phyloP scores from a whole-genome alignment of 345 rosid genomes.

The Corymbia maculata region DNA sequence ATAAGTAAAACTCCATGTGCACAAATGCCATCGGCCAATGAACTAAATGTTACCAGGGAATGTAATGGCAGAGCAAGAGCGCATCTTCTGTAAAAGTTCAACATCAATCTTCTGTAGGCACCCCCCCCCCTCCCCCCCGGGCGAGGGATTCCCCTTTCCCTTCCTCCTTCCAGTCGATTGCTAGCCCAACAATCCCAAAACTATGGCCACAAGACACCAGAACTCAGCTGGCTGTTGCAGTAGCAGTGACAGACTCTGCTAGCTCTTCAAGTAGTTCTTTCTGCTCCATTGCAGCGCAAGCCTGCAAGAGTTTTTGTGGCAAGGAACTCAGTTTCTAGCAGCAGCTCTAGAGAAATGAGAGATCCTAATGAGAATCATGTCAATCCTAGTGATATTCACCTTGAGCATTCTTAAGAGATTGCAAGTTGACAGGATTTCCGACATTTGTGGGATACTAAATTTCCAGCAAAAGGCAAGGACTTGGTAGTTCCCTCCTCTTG shows the following conservation, averaged over 20 bases:
- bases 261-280: conserved; percentile 83
- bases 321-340: background rate
- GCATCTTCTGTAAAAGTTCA: background rate
- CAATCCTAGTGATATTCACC: background rate
- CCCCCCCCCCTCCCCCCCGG: no score
- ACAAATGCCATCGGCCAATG: background rate
- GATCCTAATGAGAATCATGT: background rate
- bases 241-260: conserved; percentile 49
- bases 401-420: background rate
- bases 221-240: conserved; percentile 14
- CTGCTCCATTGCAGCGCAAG: conserved; percentile 78
- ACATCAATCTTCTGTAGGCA: background rate
- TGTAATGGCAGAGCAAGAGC: background rate
- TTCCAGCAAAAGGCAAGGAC: background rate
- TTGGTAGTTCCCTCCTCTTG: background rate
- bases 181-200: background rate
- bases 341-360: background rate
- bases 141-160: no score
- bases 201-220: background rate
- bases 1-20: background rate
- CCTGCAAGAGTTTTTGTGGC: conserved; percentile 27
- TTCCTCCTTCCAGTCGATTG: background rate
- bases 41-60: background rate
- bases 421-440: background rate
- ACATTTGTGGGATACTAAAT: background rate